phyloP scores from a whole-genome alignment of 2,329 filamentous ascomycete genomes.

The Sporothrix globosa region DNA sequence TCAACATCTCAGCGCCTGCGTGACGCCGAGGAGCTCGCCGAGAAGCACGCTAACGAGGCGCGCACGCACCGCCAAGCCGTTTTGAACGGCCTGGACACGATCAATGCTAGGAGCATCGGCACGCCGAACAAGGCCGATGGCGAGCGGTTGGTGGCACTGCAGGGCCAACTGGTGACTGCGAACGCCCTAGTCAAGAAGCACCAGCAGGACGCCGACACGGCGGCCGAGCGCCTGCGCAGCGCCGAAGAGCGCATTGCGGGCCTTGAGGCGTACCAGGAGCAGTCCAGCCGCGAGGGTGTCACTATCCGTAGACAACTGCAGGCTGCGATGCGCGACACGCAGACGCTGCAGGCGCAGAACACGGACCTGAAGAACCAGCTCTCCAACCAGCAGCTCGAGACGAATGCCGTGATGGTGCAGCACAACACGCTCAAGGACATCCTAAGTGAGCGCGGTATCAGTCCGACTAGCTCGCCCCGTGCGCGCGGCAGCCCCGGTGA shows the following conservation, averaged over 20 bases:
- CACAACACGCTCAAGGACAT: conserved; percentile 93
- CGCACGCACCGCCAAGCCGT: conserved; percentile 82
- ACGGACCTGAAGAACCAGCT: conserved; percentile 80
- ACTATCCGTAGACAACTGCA: conserved; percentile 89
- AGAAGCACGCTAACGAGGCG: conserved; percentile 86
- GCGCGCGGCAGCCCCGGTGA: conserved; percentile 74
- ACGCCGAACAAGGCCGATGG: conserved; percentile 52
- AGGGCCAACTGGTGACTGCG: conserved; percentile 76
- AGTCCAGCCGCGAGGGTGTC: conserved; percentile 90
- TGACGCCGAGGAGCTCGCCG: conserved; percentile 85
- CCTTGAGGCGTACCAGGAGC: conserved; percentile 94
- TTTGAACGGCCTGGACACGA: conserved; percentile 77
- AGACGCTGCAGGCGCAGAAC: conserved; percentile 78
- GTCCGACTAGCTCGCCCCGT: conserved; percentile 70
- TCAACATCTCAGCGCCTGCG: conserved; percentile 71
- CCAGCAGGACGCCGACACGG: conserved; percentile 82
- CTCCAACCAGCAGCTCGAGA: conserved; percentile 84
- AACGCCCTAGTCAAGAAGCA: conserved; percentile 84
- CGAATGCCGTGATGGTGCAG: conserved; percentile 91
- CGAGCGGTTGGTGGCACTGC: conserved; percentile 72
- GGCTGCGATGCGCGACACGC: conserved; percentile 77
- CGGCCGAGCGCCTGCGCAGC: conserved; percentile 84
- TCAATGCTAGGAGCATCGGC: conserved; percentile 57
- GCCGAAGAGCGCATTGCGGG: conserved; percentile 97
- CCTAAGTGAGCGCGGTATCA: conserved; percentile 84